Conservation (phyloP, 2,329 filamentous ascomycete genomes). For the Pyricularia sp. region DNA sequence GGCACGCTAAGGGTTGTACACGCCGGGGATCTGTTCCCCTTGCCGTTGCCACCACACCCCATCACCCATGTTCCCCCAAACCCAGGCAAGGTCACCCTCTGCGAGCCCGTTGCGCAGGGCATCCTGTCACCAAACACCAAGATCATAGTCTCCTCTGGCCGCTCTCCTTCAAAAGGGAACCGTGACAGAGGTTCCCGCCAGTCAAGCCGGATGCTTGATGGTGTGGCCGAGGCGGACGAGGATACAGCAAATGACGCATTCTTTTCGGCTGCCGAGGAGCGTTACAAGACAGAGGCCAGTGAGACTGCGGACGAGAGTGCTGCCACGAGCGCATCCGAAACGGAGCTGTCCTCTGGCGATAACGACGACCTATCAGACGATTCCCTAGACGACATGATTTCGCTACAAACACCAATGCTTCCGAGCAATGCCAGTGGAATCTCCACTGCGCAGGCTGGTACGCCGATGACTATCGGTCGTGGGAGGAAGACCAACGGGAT, state of each 20-base stretch:
- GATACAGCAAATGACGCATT: conserved; percentile 85
- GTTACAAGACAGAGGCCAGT: conserved; percentile 45
- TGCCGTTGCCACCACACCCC: conserved; percentile 72
- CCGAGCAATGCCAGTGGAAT: conserved; percentile 59
- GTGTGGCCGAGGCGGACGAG: conserved; percentile 51
- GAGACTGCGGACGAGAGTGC: conserved; percentile 45
- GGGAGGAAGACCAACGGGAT: conserved; percentile 56
- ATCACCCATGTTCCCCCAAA: conserved; percentile 75
- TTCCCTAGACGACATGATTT: conserved; percentile 87
- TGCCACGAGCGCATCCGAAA: conserved; percentile 33
- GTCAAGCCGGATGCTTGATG: conserved; percentile 37
- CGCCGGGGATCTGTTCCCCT: conserved; percentile 61
- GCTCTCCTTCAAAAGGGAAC: conserved; percentile 40
- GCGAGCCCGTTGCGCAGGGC: conserved; percentile 87
- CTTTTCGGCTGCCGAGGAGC: conserved; percentile 81
- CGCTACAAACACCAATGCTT: conserved; percentile 65
- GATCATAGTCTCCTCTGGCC: conserved; percentile 63
- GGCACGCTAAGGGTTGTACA: conserved; percentile 65
- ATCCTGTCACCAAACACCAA: conserved; percentile 64
- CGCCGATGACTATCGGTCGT: conserved; percentile 60
- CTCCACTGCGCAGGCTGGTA: conserved; percentile 68
- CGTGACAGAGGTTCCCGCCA: conserved; percentile 17
- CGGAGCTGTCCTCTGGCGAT: conserved; percentile 50
- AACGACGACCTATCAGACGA: conserved; percentile 78
- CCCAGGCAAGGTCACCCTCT: conserved; percentile 80